These are phyloP conservation scores for Glycine tomentella DNA, from an alignment of 306 rosid genomes.

Conservation along the genomic window DNA sequence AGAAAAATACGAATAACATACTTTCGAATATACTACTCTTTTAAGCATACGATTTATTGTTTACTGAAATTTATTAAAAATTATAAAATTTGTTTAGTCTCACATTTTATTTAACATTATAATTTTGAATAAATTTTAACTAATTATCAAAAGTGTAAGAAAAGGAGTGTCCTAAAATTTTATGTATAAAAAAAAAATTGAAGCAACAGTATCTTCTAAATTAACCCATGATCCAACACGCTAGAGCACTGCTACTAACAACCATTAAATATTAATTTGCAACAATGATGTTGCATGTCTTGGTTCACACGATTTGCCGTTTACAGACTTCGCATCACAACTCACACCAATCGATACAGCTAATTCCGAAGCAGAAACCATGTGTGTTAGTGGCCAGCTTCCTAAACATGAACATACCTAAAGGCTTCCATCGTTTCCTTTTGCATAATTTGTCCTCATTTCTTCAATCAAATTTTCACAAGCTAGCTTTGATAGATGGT, in stretches of 20 bases:
- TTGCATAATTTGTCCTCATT: conserved; percentile 10
- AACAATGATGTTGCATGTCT: not conserved
- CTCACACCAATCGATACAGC: too few species aligned
- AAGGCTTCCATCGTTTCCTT: conserved; percentile 1
- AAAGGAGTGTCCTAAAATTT: too few species aligned
- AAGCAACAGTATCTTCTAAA: too few species aligned
- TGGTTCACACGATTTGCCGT: not conserved
- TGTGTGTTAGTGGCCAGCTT: not conserved
- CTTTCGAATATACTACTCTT: too few species aligned
- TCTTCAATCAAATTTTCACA: conserved; percentile 39
- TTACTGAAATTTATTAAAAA: too few species aligned
- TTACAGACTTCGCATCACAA: not conserved
- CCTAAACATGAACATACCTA: not conserved
- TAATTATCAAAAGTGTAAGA: too few species aligned
- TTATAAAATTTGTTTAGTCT: too few species aligned
- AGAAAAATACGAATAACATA: too few species aligned
- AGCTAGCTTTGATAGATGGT: conserved; percentile 34
- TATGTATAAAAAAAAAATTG: too few species aligned
- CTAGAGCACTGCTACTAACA: not conserved
- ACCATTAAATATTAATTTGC: not conserved
- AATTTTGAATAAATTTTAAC: too few species aligned
- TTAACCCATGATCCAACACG: not conserved
- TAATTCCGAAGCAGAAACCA: not conserved
- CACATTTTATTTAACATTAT: too few species aligned
- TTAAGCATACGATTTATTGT: too few species aligned